Evolutionary conservation across 2,329 filamentous ascomycete species (phyloP).

Genomic region (Curvularia verruculosa): DNA sequence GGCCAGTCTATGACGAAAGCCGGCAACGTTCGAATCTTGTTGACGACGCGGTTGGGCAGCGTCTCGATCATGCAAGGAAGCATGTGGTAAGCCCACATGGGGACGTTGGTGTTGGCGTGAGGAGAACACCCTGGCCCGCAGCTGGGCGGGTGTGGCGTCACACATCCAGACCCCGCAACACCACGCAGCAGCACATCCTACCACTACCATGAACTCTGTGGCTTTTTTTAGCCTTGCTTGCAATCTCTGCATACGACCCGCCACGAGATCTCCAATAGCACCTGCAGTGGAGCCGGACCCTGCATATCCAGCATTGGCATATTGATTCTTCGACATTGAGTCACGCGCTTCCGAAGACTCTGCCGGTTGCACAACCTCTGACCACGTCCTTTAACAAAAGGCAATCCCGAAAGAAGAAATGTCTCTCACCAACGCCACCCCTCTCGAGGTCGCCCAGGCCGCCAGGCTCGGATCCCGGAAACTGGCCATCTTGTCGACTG

Average conservation of each 20-base stretch:
- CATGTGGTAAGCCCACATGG: neutral
- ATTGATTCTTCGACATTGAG: slow-evolving; percentile 26
- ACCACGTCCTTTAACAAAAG: slow-evolving; percentile 20
- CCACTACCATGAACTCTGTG: slow-evolving; percentile 16
- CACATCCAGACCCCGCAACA: slow-evolving; percentile 33
- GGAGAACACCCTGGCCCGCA: slow-evolving; percentile 1
- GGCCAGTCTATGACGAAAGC: slow-evolving; percentile 13
- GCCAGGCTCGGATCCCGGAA: slow-evolving; percentile 83
- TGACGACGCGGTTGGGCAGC: neutral
- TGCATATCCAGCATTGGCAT: slow-evolving; percentile 27
- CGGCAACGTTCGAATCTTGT: neutral
- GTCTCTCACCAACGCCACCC: slow-evolving; percentile 88
- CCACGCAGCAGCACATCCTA: slow-evolving; percentile 24
- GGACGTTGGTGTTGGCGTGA: neutral
- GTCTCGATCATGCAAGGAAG: neutral
- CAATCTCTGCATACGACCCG: slow-evolving; percentile 13
- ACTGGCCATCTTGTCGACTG: slow-evolving; percentile 77
- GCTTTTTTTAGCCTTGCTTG: slow-evolving; percentile 34
- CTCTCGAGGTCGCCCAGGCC: slow-evolving; percentile 74
- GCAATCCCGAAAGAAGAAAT: slow-evolving; percentile 50
- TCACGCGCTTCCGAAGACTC: slow-evolving; percentile 29
- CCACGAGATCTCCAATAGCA: slow-evolving; percentile 21
- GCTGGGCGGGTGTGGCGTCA: slow-evolving; percentile 9
- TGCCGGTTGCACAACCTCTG: slow-evolving; percentile 22
- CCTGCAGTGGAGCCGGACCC: slow-evolving; percentile 24